These are phyloP conservation scores for Triadica sebifera DNA, from an alignment of 345 rosid species.

Conservation along the genomic window DNA sequence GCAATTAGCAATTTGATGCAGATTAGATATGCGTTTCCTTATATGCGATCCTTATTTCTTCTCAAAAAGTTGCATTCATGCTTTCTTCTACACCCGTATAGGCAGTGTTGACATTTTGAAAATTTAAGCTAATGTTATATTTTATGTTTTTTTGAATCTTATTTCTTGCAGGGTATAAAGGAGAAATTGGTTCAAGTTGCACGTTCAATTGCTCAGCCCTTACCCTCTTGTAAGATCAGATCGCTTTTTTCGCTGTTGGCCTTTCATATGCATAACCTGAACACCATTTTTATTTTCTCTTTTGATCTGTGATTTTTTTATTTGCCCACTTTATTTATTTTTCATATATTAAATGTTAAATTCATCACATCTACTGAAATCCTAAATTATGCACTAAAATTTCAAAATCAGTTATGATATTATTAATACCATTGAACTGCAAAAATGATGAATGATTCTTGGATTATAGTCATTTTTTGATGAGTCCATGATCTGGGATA, in stretches of 20 bases:
- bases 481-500: not conserved
- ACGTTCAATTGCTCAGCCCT: slow-evolving; percentile 43
- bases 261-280: not conserved
- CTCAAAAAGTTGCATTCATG: no score
- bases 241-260: not conserved
- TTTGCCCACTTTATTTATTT: no score
- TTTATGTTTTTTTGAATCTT: not conserved
- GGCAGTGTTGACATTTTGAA: not conserved
- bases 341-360: no score
- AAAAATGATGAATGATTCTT: not conserved
- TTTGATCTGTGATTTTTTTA: no score
- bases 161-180: slow-evolving; percentile 35
- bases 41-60: not conserved
- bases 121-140: not conserved
- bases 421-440: not conserved
- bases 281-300: not conserved
- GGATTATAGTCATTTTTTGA: not conserved
- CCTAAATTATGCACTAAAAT: not conserved
- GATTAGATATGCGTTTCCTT: not conserved
- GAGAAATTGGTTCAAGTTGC: slow-evolving; percentile 56
- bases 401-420: not conserved
- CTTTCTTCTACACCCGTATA: not conserved
- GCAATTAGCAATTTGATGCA: not conserved
- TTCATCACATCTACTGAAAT: no score
- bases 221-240: slow-evolving; percentile 44